Base-by-base conservation (phyloP, 2,329 filamentous ascomycete genomes). In the Nemania diffusa region DNA sequence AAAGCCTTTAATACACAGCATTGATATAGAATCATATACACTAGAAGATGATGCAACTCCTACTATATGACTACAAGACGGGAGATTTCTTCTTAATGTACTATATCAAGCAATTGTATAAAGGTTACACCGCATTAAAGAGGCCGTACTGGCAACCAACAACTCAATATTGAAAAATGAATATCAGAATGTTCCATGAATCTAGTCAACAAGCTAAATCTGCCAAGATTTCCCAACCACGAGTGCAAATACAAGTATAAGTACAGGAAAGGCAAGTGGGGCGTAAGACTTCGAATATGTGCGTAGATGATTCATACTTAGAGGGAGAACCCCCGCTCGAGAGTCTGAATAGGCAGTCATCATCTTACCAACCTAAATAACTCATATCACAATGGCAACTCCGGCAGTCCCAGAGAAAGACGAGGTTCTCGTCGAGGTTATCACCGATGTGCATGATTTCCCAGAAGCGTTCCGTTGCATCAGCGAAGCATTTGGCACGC, bases 401-500 rank as follows among this genome's bases (percentile, higher is more conserved):
- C 5, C 57, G n/a, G 20, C 52, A 58, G 20, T 3, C 8, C n/a
- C 22, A n/a, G 56, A 60, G 13, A 57, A 58, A 15, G 68, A 70
- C 11, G 69, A 70, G n/a, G 55, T 65, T 3, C 67, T 61, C 52
- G 65, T 78, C 58, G 72, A 77, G 51, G 58, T 74, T 20, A 69
- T 77, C 27, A 64, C 63, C 32, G 56, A 61, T 20, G 59, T 62
- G 0, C 69, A 71, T 3, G 75, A 76, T 44, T 64, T 78, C 9
- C 46, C 66, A 20, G 65, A 71, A 42, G 70, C 53, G 44, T 79
- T 78, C 70, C 62, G 77, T 53, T 78, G 75, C 69, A 62, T 78
- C 13, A 75, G 76, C 62, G 78, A 78, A 65, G 77, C 80, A 5
- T 89, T 89, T 67, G 87, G 85, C 26, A 73, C 73, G 17, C 87